phyloP scores from a whole-genome alignment of 2,329 filamentous ascomycete species.

The Neoarthrinium moseri region DNA sequence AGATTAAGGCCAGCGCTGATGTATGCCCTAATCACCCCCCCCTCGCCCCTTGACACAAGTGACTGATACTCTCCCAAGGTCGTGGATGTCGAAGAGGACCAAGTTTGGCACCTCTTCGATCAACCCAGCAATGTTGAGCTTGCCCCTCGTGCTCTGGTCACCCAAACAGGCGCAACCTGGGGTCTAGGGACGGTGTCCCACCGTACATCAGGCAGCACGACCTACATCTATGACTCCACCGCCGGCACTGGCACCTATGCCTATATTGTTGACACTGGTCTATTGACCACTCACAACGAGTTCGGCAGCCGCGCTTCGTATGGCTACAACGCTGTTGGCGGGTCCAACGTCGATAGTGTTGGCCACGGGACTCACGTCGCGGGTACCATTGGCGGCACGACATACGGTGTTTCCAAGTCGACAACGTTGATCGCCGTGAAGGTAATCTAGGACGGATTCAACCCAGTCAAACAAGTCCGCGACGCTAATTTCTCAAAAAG shows the following conservation, averaged over 20 bases:
- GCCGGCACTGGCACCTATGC: constrained; percentile 41
- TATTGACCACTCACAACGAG: constrained; percentile 5
- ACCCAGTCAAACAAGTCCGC: too few relatives aligned
- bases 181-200: constrained; percentile 47
- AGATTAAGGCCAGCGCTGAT: constrained; percentile 35
- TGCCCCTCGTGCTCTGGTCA: constrained; percentile 23
- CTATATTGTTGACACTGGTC: constrained; percentile 37
- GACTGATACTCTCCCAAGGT: constrained; percentile 19
- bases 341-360: constrained; percentile 11
- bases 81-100: constrained; percentile 27
- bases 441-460: constrained; percentile 22
- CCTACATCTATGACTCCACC: constrained; percentile 40
- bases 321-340: constrained; percentile 23
- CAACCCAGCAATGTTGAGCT: constrained; percentile 15
- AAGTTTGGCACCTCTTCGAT: constrained; percentile 25
- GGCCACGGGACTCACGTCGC: constrained; percentile 46
- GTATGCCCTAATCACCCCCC: constrained; percentile 18
- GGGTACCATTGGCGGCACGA: constrained; percentile 41
- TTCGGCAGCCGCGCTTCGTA: constrained; percentile 7
- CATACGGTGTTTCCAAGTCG: constrained; percentile 44
- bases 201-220: constrained; percentile 26
- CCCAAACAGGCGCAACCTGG: constrained; percentile 36
- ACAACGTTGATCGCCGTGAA: constrained; percentile 41
- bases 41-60: not conserved
- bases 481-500: too few relatives aligned